Conservation (phyloP, 2,329 filamentous ascomycete species). For the Sporothrix humicola region DNA sequence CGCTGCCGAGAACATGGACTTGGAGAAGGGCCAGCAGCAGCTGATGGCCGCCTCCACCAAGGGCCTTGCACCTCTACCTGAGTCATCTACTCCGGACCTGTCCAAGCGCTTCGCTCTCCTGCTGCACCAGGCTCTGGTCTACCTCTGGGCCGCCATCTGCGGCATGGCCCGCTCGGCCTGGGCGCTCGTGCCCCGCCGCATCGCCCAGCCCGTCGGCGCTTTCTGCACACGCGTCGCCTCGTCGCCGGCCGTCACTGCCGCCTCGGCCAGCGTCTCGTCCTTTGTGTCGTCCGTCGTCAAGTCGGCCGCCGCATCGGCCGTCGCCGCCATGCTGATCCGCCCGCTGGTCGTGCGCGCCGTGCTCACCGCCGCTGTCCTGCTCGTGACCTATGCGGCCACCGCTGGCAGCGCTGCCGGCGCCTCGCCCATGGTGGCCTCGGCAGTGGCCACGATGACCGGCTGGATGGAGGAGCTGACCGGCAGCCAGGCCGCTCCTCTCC, state of each 20-base stretch:
- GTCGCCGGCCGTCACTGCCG: slow-evolving; percentile 30
- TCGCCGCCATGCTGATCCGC: slow-evolving; percentile 29
- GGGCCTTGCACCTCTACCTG: background rate
- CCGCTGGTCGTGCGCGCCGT: slow-evolving; percentile 35
- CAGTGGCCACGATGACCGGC: background rate
- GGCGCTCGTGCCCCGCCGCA: slow-evolving; percentile 34
- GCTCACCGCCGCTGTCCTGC: slow-evolving; percentile 32
- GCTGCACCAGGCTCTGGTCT: slow-evolving; percentile 33
- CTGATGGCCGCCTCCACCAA: background rate
- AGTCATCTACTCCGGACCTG: background rate
- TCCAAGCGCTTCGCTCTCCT: slow-evolving; percentile 31
- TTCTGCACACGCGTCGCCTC: slow-evolving; percentile 26
- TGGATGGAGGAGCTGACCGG: slow-evolving; percentile 30
- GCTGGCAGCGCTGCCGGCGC: slow-evolving; percentile 15
- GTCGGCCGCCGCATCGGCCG: slow-evolving; percentile 32
- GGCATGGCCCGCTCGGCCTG: slow-evolving; percentile 22
- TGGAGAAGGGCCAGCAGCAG: slow-evolving; percentile 32
- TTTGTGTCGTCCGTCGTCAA: slow-evolving; percentile 18
- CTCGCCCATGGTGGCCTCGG: slow-evolving; percentile 30
- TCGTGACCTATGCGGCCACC: slow-evolving; percentile 30
- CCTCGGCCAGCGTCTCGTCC: slow-evolving; percentile 24
- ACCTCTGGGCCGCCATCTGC: slow-evolving; percentile 33
- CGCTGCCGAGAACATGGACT: slow-evolving; percentile 26
- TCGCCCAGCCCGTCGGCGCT: slow-evolving; percentile 35
- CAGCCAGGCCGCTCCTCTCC: slow-evolving; percentile 3